Evolutionary conservation across 2,329 filamentous ascomycete genomes (phyloP).

Genomic region (Phialophora expanda): DNA sequence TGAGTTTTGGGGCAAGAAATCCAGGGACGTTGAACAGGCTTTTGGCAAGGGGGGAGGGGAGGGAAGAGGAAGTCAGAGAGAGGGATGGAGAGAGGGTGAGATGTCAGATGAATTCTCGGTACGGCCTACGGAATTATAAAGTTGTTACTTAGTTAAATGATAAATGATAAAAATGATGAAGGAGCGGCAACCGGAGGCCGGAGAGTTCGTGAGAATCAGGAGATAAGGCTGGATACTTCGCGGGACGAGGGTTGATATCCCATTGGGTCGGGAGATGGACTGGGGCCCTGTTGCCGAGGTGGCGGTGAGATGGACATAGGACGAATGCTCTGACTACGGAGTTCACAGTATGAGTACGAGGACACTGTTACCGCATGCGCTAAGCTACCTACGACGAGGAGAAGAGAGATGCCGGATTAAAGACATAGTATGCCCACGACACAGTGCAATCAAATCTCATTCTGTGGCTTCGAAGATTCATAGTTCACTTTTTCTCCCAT

Average conservation of each 20-base stretch:
- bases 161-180: too few relatives aligned
- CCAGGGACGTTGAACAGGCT: background rate
- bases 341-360: background rate
- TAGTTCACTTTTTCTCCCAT: background rate
- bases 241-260: background rate
- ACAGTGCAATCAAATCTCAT: background rate
- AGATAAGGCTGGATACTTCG: constrained; percentile 9
- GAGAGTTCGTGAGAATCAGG: background rate
- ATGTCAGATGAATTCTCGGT: background rate
- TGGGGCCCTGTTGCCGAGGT: background rate
- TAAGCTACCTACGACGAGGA: background rate
- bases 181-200: too few relatives aligned
- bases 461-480: background rate
- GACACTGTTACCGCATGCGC: background rate
- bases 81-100: background rate
- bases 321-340: too few relatives aligned
- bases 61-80: background rate
- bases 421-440: too few relatives aligned
- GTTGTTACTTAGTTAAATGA: too few relatives aligned
- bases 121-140: too few relatives aligned
- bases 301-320: background rate
- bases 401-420: background rate
- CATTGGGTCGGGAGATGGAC: background rate
- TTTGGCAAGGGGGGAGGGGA: background rate
- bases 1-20: background rate